Conservation (phyloP, 2,329 filamentous ascomycete species). For the Huntiella moniliformis region DNA sequence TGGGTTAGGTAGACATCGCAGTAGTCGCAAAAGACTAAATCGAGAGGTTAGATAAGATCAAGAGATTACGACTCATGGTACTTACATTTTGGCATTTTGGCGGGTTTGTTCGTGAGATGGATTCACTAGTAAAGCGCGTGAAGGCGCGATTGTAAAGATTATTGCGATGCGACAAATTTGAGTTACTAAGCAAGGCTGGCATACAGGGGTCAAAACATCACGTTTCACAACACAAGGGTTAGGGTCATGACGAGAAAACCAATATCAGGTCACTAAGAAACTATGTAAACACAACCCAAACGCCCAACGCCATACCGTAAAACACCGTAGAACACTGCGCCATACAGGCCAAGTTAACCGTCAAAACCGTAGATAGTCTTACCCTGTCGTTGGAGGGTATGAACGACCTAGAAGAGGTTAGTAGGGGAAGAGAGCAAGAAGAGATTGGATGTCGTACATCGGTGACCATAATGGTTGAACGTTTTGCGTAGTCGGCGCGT, state of each 20-base stretch:
- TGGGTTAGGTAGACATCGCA: slow-evolving; percentile 99
- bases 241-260: not conserved
- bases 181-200: not conserved
- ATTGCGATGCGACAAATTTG: not conserved
- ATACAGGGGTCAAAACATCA: not conserved
- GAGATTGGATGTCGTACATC: slow-evolving; percentile 30
- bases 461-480: slow-evolving; percentile 42
- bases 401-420: slow-evolving; percentile 28
- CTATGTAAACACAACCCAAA: not conserved
- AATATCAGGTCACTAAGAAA: not conserved
- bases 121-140: not conserved
- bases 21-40: slow-evolving; percentile 46
- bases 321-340: not conserved
- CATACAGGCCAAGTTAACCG: not conserved
- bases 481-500: slow-evolving; percentile 32
- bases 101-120: not conserved
- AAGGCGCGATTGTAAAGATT: too few species aligned
- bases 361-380: slow-evolving; percentile 41
- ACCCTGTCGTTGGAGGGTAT: slow-evolving; percentile 29
- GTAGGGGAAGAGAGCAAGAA: not conserved
- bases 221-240: not conserved
- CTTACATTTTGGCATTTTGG: slow-evolving; percentile 78
- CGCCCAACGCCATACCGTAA: not conserved
- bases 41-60: slow-evolving; percentile 10
- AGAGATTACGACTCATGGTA: slow-evolving; percentile 22